phyloP scores from a whole-genome alignment of 176 grass and related monocot species.

The Phyllostachys edulis region DNA sequence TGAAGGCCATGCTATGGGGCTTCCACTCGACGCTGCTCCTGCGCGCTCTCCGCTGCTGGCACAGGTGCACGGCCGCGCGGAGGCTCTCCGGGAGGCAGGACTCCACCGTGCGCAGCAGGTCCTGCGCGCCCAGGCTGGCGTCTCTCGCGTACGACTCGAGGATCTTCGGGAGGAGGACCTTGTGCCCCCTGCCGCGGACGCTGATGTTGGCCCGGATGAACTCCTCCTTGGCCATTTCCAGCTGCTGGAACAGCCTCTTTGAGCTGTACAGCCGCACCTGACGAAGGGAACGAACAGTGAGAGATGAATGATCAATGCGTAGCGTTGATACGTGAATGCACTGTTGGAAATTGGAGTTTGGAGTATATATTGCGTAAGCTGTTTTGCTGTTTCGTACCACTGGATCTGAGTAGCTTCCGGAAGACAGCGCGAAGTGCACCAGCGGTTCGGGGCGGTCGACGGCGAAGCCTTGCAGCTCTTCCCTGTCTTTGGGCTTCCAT shows the following conservation, averaged over 20 bases:
- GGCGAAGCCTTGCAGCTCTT: constrained; percentile 63
- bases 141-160: constrained; percentile 60
- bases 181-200: constrained; percentile 48
- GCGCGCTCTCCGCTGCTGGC: constrained; percentile 33
- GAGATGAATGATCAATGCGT: neutral
- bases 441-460: constrained; percentile 67
- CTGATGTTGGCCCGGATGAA: constrained; percentile 63
- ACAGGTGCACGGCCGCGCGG: constrained; percentile 36
- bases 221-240: constrained; percentile 76
- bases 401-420: constrained; percentile 79
- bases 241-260: constrained; percentile 60
- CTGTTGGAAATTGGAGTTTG: neutral
- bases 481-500: constrained; percentile 63
- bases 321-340: neutral
- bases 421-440: constrained; percentile 83
- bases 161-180: constrained; percentile 68
- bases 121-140: constrained; percentile 49
- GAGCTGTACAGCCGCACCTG: constrained; percentile 79
- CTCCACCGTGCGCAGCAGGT: constrained; percentile 51
- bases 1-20: constrained; percentile 71
- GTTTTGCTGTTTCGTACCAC: constrained; percentile 43
- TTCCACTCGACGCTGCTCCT: constrained; percentile 60
- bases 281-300: neutral
- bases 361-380: neutral
- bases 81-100: constrained; percentile 61